Evolutionary conservation across 2,329 filamentous ascomycete genomes (phyloP), one percentile per base, ranked within the genome.

Genomic region (Talaromyces sp.): DNA sequence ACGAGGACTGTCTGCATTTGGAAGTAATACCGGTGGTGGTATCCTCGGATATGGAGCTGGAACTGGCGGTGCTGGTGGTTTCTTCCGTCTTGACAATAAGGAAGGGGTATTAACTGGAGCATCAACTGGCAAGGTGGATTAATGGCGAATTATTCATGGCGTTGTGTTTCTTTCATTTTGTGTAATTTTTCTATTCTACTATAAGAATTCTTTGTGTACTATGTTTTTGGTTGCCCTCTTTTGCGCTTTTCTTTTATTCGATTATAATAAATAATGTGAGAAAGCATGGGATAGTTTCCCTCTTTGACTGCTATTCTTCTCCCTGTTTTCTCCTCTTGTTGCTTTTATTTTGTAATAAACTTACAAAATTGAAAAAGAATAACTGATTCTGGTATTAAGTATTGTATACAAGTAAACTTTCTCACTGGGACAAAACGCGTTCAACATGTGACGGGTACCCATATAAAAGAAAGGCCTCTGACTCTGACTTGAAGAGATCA

Each of bases 41-140:
- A 58, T 57, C 57, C 35, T 60, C 25, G 67, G 67, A 55, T 72
- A 70, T 17, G 73, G 71, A 13, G 71, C 68, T 22, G 72, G 72
- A 13, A 71, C 73, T 36, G 66, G 75, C 41, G 71, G 71, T 37
- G 71, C 69, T 37, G 69, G 68, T 54, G 77, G 77, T 11, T 78
- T 79, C 64, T 77, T 79, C 66, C 72, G 76, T 58, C 68, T 79
- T 22, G 77, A 79, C 64, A 76, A 75, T 36, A 79, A 80, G 65
- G 77, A 79, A 62, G 75, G 77, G 28, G 60, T 78, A 39, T 64
- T 79, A 64, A 75, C 72, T 58, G 73, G 73, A 53, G 71, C 70
- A 41, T 66, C 69, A 25, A 73, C 74, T 21, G 77, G 75, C 53
- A 80, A 80, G 65, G 77, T 77, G 48, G 77, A 80, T 50, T 37